Percentiles rank a stretch among this genome's conserved stretches.
Conservation (phyloP, 2,329 filamentous ascomycete species). For the Scytalidium lignicola region DNA sequence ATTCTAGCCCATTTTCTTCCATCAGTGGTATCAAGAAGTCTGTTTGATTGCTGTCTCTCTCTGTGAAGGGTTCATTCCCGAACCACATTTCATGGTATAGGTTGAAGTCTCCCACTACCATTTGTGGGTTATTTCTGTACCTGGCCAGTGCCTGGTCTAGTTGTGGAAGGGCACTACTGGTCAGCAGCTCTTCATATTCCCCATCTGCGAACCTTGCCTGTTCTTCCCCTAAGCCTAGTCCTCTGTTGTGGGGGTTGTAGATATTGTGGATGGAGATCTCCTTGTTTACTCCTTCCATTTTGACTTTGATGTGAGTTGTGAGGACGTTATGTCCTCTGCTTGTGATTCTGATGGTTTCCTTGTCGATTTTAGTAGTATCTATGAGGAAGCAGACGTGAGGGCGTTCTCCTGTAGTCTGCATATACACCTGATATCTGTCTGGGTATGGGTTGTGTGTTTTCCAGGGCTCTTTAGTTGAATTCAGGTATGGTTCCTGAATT, state of each 20-base stretch:
- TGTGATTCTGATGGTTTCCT: too few species aligned
- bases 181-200: neutral
- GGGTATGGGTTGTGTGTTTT: too few species aligned
- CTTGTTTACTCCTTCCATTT: too few species aligned
- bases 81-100: neutral
- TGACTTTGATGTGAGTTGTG: too few species aligned
- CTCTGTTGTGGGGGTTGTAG: neutral
- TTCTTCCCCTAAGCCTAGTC: neutral
- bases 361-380: too few species aligned
- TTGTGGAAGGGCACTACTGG: neutral
- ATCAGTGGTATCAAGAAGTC: neutral
- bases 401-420: too few species aligned
- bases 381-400: too few species aligned
- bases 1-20: neutral
- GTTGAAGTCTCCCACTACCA: slow-evolving; percentile 5
- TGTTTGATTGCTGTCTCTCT: neutral
- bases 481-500: too few species aligned
- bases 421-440: too few species aligned
- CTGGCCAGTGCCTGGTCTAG: neutral
- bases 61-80: neutral
- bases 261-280: neutral
- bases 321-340: too few species aligned
- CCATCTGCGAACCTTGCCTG: neutral
- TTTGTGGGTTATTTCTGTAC: neutral
- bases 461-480: too few species aligned